A percentile compares a stretch with the other conserved stretches of the same genome.
Evolutionary conservation across 1,284 basidiomycete genomes (phyloP).

Genomic region (Trichosporon asahii): DNA sequence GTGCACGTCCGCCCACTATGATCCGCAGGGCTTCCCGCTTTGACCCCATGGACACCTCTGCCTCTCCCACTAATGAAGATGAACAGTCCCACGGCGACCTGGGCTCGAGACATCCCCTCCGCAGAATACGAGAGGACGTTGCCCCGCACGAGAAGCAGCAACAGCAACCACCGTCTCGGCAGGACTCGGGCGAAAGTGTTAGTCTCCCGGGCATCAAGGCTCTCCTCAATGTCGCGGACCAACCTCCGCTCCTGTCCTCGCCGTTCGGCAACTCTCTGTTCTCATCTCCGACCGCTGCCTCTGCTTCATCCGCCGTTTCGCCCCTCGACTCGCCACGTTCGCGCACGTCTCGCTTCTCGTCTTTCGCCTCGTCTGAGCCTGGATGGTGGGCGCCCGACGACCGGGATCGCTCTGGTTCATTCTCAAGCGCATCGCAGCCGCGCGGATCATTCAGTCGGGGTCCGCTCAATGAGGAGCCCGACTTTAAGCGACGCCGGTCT

Average conservation of each 20-base stretch:
- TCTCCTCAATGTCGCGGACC: constrained; percentile 25
- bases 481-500: constrained; percentile 42
- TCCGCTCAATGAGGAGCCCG: constrained; percentile 32
- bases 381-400: constrained; percentile 47
- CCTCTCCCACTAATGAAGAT: constrained; percentile 19
- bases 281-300: constrained; percentile 34
- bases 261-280: constrained; percentile 22
- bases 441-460: constrained; percentile 15
- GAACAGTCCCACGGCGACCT: constrained; percentile 42
- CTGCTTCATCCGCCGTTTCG: constrained; percentile 30
- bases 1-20: constrained; percentile 23
- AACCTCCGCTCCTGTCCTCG: constrained; percentile 26
- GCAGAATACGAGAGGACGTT: constrained; percentile 38
- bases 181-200: constrained; percentile 16
- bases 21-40: constrained; percentile 34
- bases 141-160: constrained; percentile 13
- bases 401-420: constrained; percentile 18
- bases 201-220: constrained; percentile 41
- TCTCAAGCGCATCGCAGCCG: constrained; percentile 12
- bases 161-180: neutral
- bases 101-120: constrained; percentile 40
- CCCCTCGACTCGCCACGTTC: constrained; percentile 41
- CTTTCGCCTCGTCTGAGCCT: constrained; percentile 33
- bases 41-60: constrained; percentile 42
- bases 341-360: constrained; percentile 44